Percentiles rank a stretch among this genome's conserved stretches.
Conservation (phyloP, 2,329 filamentous ascomycete genomes). For the Leptographium lundbergii region DNA sequence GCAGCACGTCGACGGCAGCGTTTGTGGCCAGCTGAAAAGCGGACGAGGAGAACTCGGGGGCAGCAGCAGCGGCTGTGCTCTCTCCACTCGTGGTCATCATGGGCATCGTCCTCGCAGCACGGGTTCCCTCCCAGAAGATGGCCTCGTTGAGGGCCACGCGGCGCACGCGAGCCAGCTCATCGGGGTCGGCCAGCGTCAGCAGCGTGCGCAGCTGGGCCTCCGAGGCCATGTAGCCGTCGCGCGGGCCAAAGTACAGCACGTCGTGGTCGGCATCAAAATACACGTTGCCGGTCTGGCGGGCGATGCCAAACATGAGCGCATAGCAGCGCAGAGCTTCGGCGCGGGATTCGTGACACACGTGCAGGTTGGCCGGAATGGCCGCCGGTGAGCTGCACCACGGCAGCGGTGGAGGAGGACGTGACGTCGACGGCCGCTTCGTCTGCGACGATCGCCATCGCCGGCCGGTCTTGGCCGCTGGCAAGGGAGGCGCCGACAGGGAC, state of each 20-base stretch:
- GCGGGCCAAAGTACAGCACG: conserved; percentile 34
- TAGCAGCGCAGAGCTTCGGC: conserved; percentile 29
- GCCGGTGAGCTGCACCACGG: conserved; percentile 24
- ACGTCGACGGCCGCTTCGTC: not conserved
- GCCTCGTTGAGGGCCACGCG: conserved; percentile 33
- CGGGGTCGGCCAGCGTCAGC: conserved; percentile 27
- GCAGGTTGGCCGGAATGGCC: conserved; percentile 29
- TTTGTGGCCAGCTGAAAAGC: conserved; percentile 20
- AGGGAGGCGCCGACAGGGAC: not conserved
- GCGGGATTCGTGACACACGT: conserved; percentile 34
- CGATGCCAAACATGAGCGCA: conserved; percentile 27
- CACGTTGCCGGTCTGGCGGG: conserved; percentile 26
- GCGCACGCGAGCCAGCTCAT: conserved; percentile 27
- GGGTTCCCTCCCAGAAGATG: conserved; percentile 19
- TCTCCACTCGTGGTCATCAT: not conserved
- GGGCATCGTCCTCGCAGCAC: not conserved
- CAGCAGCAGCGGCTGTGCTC: not conserved
- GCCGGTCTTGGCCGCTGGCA: conserved; percentile 2
- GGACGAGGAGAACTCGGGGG: not conserved
- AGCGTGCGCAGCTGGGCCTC: conserved; percentile 31
- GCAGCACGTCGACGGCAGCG: conserved; percentile 27
- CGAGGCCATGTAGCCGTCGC: conserved; percentile 31
- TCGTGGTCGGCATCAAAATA: conserved; percentile 29
- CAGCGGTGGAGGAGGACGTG: not conserved
- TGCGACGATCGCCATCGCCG: not conserved